Base-by-base conservation (phyloP, 768 basidiomycete genomes). In the Auricularia auricula-judae region DNA sequence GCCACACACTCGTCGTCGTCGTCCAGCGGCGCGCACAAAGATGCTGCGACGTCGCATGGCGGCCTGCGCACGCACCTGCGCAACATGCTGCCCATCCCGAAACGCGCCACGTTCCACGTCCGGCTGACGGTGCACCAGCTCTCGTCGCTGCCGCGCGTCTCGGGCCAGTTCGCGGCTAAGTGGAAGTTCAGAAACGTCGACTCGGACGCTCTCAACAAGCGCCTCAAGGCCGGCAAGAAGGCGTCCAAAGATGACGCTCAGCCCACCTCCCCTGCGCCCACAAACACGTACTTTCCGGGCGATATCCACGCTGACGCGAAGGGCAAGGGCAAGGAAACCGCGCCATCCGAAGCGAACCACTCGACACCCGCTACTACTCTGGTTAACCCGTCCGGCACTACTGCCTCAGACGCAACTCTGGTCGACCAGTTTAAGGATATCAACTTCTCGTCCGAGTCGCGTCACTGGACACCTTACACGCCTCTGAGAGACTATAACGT, bases 101-200 rank as follows among this genome's bases (percentile, higher is more conserved):
- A 80, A 44, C 86, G 89, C 70, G 82, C 87, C 3, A 79, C 82
- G 62, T 90, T 91, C 74, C 81, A 82, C 63, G 82, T 84, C 35
- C 77, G 78, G 11, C 70, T 91, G 51, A 76, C 77, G 21, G 78
- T 90, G 44, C 86, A 89, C 74, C 82, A 89, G 68, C 80, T 91
- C 23, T 79, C 82, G 21, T 86, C 83, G 67, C 85, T 91, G 0
- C 89, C 89, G 0, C 82, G 89, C 65, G 82, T 89, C 39, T 76
- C 77, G 51, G 89, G 89, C 67, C 81, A 88, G 70, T 89, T 90
- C 70, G 84, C 78, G 21, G 81, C 86, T 4, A 77, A 80, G 23
- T 90, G 89, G 88, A 86, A 84, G 73, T 82, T 90, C 74, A 87
- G 84, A 77, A 80, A 84, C 67, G 80, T 78, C 36, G 62, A 66